phyloP scores from a whole-genome alignment of 2,329 filamentous ascomycete genomes.

The Penicillium janthinellum region DNA sequence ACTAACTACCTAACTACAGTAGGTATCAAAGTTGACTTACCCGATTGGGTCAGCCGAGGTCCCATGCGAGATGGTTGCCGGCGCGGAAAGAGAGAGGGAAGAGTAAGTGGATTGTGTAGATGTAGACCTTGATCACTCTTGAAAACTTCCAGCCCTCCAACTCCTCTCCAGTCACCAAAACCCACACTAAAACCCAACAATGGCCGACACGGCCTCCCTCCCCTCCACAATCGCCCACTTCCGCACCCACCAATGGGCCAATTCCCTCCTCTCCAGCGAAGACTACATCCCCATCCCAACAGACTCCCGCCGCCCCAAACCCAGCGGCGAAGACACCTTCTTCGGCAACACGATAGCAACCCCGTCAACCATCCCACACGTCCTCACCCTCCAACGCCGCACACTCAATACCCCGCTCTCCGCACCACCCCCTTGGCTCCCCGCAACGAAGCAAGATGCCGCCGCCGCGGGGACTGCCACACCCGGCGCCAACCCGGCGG shows the following conservation, averaged over 20 bases:
- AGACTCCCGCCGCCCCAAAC: slow-evolving; percentile 44
- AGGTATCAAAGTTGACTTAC: neutral
- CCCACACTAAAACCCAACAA: slow-evolving; percentile 2
- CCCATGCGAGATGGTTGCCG: neutral
- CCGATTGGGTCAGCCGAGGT: slow-evolving; percentile 16
- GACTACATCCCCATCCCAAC: slow-evolving; percentile 44
- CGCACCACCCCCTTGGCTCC: slow-evolving; percentile 29
- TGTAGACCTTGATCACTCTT: neutral
- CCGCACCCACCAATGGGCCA: slow-evolving; percentile 33
- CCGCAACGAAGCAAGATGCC: slow-evolving; percentile 27
- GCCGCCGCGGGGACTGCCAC: slow-evolving; percentile 26
- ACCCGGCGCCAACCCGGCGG: slow-evolving; percentile 32
- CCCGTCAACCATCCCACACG: slow-evolving; percentile 43
- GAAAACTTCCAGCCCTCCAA: too few species aligned
- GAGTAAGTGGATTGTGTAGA: neutral
- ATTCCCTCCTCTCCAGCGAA: slow-evolving; percentile 34
- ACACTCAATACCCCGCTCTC: slow-evolving; percentile 26
- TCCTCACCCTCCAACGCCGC: slow-evolving; percentile 42
- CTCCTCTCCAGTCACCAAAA: neutral
- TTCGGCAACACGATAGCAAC: slow-evolving; percentile 45
- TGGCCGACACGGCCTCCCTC: slow-evolving; percentile 20
- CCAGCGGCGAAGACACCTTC: slow-evolving; percentile 48
- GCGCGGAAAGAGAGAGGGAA: neutral
- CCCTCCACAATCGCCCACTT: slow-evolving; percentile 28
- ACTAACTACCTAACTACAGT: too few species aligned